phyloP scores from a whole-genome alignment of 345 rosid species.

The Brassica incana region DNA sequence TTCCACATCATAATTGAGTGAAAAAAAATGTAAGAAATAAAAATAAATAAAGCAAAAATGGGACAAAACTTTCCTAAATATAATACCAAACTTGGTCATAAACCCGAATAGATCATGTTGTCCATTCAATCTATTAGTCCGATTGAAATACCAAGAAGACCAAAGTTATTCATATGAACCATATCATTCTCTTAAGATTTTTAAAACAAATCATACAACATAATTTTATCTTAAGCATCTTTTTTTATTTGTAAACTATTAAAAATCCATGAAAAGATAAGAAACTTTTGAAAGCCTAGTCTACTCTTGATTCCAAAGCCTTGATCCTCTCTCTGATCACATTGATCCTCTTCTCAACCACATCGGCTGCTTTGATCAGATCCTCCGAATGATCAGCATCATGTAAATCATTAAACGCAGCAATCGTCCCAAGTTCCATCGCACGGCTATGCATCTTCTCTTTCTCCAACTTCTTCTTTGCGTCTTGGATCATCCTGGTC shows the following conservation, averaged over 20 bases:
- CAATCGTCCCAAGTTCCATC: constrained; percentile 34
- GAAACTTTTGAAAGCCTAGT: not conserved
- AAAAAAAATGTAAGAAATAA: not conserved
- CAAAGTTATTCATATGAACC: not conserved
- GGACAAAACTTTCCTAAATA: not conserved
- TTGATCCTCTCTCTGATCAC: constrained; percentile 17
- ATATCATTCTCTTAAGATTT: not conserved
- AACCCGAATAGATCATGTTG: not conserved
- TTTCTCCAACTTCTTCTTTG: constrained; percentile 42
- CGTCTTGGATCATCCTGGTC: constrained; percentile 42
- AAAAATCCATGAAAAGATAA: not conserved
- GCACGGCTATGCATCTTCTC: constrained; percentile 33
- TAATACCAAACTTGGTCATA: not conserved
- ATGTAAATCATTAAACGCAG: not conserved
- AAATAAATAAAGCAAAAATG: not conserved
- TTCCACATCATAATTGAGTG: not conserved
- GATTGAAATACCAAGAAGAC: not conserved
- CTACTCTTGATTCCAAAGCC: not conserved
- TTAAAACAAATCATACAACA: not conserved
- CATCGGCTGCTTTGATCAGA: constrained; percentile 18
- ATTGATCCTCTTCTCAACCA: constrained; percentile 27
- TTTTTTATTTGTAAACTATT: not conserved
- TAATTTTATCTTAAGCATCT: not conserved
- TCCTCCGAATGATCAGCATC: constrained; percentile 36
- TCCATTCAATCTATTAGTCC: not conserved